phyloP scores from a whole-genome alignment of 2,329 filamentous ascomycete genomes.

The Penicillium sp. region DNA sequence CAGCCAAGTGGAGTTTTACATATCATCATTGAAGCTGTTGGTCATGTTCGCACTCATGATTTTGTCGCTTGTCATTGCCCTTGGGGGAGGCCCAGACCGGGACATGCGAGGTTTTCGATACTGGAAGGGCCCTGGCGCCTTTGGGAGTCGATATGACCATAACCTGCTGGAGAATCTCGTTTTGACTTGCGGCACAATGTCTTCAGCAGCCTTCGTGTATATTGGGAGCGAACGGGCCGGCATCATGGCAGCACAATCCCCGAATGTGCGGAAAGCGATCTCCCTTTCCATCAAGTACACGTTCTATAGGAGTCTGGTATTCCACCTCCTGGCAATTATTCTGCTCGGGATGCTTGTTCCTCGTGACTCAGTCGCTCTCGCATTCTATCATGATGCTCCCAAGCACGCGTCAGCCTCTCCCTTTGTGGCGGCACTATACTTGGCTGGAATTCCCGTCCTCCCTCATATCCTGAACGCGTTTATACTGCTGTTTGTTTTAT shows the following conservation, averaged over 20 bases:
- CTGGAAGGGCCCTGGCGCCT: conserved; percentile 57
- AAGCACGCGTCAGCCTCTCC: conserved; percentile 58
- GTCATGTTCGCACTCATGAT: conserved; percentile 62
- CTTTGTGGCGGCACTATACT: conserved; percentile 65
- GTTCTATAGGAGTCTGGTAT: conserved; percentile 74
- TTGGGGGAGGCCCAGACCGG: conserved; percentile 59
- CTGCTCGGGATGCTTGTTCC: conserved; percentile 72
- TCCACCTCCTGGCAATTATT: conserved; percentile 69
- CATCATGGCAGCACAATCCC: conserved; percentile 67
- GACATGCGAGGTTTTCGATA: conserved; percentile 60
- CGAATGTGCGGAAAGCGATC: conserved; percentile 69
- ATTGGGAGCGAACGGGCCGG: conserved; percentile 70
- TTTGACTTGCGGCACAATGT: conserved; percentile 63
- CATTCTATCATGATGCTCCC: conserved; percentile 42
- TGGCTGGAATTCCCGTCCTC: conserved; percentile 59
- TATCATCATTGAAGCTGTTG: conserved; percentile 60
- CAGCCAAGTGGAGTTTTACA: conserved; percentile 57
- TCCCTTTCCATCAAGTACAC: conserved; percentile 72
- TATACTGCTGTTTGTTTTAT: conserved; percentile 69
- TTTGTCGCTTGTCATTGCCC: conserved; percentile 57
- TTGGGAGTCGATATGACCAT: conserved; percentile 39
- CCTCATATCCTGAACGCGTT: conserved; percentile 66
- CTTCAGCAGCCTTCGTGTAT: conserved; percentile 72
- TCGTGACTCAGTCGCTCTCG: conserved; percentile 57
- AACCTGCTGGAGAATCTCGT: conserved; percentile 50